Conservation (phyloP, 768 basidiomycete genomes). For the Trametes cinnabarina region DNA sequence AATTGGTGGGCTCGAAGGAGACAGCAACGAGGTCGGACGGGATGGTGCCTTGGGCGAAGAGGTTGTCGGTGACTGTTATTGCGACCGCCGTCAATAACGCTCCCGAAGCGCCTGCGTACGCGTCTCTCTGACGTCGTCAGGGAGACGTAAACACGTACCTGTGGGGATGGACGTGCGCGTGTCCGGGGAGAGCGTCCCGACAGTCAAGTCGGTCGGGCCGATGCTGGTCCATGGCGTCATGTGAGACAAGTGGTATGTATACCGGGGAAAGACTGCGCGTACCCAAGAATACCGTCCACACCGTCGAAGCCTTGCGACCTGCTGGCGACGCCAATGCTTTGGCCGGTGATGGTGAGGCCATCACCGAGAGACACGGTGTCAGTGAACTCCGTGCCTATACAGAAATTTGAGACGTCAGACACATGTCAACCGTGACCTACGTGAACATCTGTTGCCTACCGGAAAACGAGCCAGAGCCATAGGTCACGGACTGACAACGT, state of each 20-base stretch:
- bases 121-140: neutral
- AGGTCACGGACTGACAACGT: constrained; percentile 14
- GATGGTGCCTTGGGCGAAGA: constrained; percentile 27
- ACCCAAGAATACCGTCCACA: constrained; percentile 44
- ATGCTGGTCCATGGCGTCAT: constrained; percentile 39
- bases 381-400: constrained; percentile 28
- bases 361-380: constrained; percentile 54
- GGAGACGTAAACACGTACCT: neutral
- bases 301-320: constrained; percentile 36
- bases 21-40: constrained; percentile 22
- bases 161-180: constrained; percentile 12
- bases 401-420: neutral
- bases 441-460: neutral
- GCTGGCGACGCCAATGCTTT: constrained; percentile 64
- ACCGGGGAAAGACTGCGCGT: neutral
- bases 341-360: constrained; percentile 48
- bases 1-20: constrained; percentile 27
- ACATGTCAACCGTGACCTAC: neutral
- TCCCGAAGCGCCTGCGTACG: neutral
- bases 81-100: constrained; percentile 9
- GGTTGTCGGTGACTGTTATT: constrained; percentile 36
- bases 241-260: neutral
- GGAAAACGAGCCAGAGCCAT: constrained; percentile 20
- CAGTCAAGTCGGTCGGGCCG: constrained; percentile 57
- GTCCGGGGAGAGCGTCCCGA: constrained; percentile 28